Base-by-base conservation (phyloP, 768 basidiomycete genomes). In the Collybia sordida region DNA sequence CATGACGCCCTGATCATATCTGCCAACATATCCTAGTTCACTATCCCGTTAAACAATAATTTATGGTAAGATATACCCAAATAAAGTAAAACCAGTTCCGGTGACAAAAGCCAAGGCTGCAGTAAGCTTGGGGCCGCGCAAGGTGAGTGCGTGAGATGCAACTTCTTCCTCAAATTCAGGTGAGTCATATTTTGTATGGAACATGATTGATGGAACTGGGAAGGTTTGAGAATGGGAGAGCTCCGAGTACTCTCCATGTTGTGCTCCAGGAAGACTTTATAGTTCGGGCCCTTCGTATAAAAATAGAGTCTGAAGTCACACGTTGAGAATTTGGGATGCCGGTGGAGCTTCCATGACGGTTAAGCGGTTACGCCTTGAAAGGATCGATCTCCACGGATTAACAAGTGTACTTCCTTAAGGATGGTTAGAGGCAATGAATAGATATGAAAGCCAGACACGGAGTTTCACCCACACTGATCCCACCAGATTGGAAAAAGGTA, bases 1-100 rank as follows among this genome's bases (percentile, higher is more conserved):
- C 83, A 86, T 83, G 25, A 85, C 85, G 37, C 83, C 84, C 59
- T 86, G 85, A 57, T 86, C 85, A 64, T 85, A 86, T 22, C 81
- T 82, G 42, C 12, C 2, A 44, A 11, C 8, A n/a, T 41, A 9
- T 24, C 6, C 12, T 22, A 18, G 21, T 12, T n/a, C 42, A 17
- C 11, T 22, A 28, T 24, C 8, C 23, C 21, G n/a, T 15, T 31
- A 31, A 3, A 19, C 23, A 52, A 34, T 27, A 44, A 22, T 22
- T 5, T 17, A 18, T 4, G 15, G 43, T 24, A 21, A 47, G 70
- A 42, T 55, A 6, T 42, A 51, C 72, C 85, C 84, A 52, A 85
- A 83, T n/a, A 81, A 68, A 9, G 79, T 83, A 61, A 83, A 82
- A 3, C 82, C 81, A 3, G 80, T 72, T 34, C 82, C 82, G 19